phyloP scores from a whole-genome alignment of 2,329 filamentous ascomycete genomes.

The Fusarium camptoceras region DNA sequence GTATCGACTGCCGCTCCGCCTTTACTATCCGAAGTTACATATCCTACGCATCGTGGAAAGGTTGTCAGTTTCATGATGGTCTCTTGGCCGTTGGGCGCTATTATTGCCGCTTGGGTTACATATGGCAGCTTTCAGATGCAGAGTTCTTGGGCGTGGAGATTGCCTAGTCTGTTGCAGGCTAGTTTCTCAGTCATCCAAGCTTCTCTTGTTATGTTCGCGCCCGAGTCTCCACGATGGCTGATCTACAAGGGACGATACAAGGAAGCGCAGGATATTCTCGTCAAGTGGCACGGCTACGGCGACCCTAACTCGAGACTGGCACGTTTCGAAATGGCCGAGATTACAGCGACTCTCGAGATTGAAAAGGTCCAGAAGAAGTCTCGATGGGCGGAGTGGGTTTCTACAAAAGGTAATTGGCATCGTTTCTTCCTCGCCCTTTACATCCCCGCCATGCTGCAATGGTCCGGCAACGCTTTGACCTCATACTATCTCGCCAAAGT shows the following conservation, averaged over 20 bases:
- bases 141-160: constrained; percentile 61
- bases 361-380: constrained; percentile 44
- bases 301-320: constrained; percentile 29
- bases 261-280: constrained; percentile 35
- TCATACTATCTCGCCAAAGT: constrained; percentile 56
- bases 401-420: constrained; percentile 47
- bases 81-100: constrained; percentile 34
- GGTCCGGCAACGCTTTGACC: constrained; percentile 48
- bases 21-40: constrained; percentile 52
- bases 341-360: constrained; percentile 38
- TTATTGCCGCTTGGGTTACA: constrained; percentile 48
- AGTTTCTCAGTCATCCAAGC: constrained; percentile 46
- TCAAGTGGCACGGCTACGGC: constrained; percentile 41
- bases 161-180: constrained; percentile 61
- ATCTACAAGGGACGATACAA: constrained; percentile 45
- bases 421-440: constrained; percentile 48
- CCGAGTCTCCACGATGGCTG: constrained; percentile 41
- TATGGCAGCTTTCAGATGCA: constrained; percentile 56
- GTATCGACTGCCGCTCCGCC: constrained; percentile 49
- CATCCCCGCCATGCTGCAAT: constrained; percentile 49
- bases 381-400: constrained; percentile 36
- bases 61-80: constrained; percentile 48
- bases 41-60: constrained; percentile 52
- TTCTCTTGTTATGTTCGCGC: constrained; percentile 24
- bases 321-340: constrained; percentile 41